Conservation (phyloP, 75 land plant species). For the Azolla pinnata region DNA sequence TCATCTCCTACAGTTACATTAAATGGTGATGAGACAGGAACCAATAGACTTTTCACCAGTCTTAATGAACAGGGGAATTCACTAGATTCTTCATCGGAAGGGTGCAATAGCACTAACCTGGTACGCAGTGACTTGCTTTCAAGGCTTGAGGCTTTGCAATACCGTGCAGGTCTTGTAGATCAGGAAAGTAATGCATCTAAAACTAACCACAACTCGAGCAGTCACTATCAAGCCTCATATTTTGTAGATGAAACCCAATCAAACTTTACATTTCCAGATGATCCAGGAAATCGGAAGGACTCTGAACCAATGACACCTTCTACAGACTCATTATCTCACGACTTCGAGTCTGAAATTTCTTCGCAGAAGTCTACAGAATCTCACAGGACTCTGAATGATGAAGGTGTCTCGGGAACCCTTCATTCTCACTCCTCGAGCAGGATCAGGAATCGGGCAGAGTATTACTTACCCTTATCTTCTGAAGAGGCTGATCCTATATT, state of each 20-base stretch:
- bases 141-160: slow-evolving; percentile 1
- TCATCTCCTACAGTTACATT: too few relatives aligned
- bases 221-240: background rate
- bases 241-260: background rate
- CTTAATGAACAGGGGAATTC: too few relatives aligned
- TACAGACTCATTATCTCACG: background rate
- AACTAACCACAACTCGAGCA: background rate
- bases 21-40: too few relatives aligned
- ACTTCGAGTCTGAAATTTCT: background rate
- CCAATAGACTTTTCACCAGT: too few relatives aligned
- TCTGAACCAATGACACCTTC: background rate
- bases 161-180: slow-evolving; percentile 1
- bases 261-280: too few relatives aligned
- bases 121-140: background rate
- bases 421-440: background rate
- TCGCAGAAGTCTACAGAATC: background rate
- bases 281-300: too few relatives aligned
- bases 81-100: too few relatives aligned
- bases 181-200: background rate
- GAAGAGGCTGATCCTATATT: too few relatives aligned
- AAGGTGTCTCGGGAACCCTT: background rate
- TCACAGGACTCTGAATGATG: background rate
- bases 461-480: slow-evolving; percentile 1
- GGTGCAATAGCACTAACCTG: background rate
- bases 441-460: background rate